A percentile compares a stretch with the other conserved stretches of the same genome.
These are phyloP conservation scores for Colletotrichum sp. DNA, from an alignment of 2,329 filamentous ascomycete species.

Conservation along the genomic window DNA sequence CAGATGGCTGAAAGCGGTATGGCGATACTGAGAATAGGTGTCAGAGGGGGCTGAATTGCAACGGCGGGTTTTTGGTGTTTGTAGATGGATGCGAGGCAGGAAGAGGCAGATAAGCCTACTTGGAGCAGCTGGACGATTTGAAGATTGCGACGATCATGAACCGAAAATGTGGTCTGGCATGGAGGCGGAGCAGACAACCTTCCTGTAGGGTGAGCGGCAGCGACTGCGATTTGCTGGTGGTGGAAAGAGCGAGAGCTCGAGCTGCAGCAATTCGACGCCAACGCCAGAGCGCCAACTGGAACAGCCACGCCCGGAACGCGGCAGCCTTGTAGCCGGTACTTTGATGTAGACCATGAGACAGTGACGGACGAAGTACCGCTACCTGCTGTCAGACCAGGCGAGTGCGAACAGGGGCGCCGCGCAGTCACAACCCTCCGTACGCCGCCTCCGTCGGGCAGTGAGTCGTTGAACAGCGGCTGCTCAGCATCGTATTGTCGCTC, in stretches of 20 bases:
- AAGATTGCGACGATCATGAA: neutral
- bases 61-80: neutral
- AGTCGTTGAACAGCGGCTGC: neutral
- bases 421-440: neutral
- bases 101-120: neutral
- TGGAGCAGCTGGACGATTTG: neutral
- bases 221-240: conserved; percentile 11
- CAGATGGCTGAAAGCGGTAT: neutral
- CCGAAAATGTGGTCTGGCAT: neutral
- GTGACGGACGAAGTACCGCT: neutral
- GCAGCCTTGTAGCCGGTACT: neutral
- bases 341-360: fast-evolving
- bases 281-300: conserved; percentile 6
- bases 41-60: neutral
- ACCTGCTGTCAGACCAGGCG: neutral
- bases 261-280: neutral
- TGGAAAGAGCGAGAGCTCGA: neutral
- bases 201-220: neutral
- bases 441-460: conserved; percentile 4
- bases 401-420: neutral
- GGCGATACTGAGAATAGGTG: neutral
- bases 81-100: neutral
- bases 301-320: conserved; percentile 6
- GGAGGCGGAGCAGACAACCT: conserved; percentile 12
- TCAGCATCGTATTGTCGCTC: neutral